Evolutionary conservation across 495 filamentous ascomycete genomes (phyloP).

Genomic region (Aspergillus ellipticus): DNA sequence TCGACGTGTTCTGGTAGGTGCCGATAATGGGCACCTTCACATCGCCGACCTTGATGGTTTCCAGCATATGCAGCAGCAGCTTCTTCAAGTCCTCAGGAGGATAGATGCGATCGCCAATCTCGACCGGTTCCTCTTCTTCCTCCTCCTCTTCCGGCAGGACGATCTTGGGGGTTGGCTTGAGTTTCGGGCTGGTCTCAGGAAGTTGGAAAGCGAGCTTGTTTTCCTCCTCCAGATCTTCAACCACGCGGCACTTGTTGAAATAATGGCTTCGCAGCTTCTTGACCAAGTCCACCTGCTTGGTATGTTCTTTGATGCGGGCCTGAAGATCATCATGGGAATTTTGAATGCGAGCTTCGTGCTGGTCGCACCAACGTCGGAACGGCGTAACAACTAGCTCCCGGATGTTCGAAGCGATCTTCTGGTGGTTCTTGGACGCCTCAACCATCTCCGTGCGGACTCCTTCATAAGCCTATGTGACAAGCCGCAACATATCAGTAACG

Average conservation of each 20-base stretch:
- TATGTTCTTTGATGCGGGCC: conserved; percentile 80
- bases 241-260: conserved; percentile 96
- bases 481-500: background rate
- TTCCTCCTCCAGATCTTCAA: conserved; percentile 97
- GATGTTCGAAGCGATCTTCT: conserved; percentile 93
- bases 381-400: conserved; percentile 91
- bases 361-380: conserved; percentile 92
- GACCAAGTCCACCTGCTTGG: conserved; percentile 83
- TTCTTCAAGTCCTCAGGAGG: conserved; percentile 82
- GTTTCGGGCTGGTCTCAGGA: conserved; percentile 57
- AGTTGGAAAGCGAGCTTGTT: conserved; percentile 96
- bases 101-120: conserved; percentile 87
- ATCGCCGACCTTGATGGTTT: conserved; percentile 81
- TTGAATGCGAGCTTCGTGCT: conserved; percentile 85
- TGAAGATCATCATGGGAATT: conserved; percentile 94
- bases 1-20: conserved; percentile 87
- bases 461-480: conserved; percentile 74
- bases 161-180: conserved; percentile 53
- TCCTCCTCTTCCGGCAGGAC: conserved; percentile 56
- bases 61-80: conserved; percentile 80
- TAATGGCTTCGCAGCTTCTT: conserved; percentile 93
- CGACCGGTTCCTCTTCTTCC: conserved; percentile 73
- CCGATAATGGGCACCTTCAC: conserved; percentile 93
- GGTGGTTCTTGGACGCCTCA: conserved; percentile 83
- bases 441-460: conserved; percentile 93